Conservation (phyloP, 495 filamentous ascomycete genomes). For the Opeltia flavorubescens region DNA sequence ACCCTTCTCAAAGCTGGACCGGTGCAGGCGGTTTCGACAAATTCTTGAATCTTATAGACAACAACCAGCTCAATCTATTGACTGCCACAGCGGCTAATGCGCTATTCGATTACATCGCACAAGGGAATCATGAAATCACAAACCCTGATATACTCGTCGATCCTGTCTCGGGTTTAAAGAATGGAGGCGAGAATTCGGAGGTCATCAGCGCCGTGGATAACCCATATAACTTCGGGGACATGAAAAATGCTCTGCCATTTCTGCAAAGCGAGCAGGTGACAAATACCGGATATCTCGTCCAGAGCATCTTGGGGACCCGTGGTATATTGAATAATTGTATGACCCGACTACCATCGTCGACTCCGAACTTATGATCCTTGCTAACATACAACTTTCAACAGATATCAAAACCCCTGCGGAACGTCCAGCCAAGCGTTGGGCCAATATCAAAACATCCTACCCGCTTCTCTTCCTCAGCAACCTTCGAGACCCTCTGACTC, state of each 20-base stretch:
- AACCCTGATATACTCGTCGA: neutral
- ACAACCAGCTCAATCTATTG: neutral
- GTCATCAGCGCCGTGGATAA: neutral
- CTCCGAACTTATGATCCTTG: too few species aligned
- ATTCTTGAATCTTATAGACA: neutral
- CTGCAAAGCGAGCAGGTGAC: neutral
- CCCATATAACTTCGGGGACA: neutral
- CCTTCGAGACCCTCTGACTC: neutral
- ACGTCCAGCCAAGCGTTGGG: neutral
- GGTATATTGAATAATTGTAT: neutral
- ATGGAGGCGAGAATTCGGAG: neutral
- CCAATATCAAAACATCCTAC: neutral
- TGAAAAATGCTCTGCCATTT: neutral
- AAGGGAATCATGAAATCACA: neutral
- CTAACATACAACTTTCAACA: too few species aligned
- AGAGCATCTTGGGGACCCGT: neutral
- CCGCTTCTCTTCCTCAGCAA: neutral
- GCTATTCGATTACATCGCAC: neutral
- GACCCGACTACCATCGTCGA: too few species aligned
- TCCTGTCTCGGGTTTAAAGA: neutral
- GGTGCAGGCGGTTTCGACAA: neutral
- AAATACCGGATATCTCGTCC: neutral
- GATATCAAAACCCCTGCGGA: neutral
- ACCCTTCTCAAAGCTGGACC: neutral
- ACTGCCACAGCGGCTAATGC: neutral